Evolutionary conservation across 2,329 filamentous ascomycete species (phyloP).

Genomic region (Canariomyces notabilis): DNA sequence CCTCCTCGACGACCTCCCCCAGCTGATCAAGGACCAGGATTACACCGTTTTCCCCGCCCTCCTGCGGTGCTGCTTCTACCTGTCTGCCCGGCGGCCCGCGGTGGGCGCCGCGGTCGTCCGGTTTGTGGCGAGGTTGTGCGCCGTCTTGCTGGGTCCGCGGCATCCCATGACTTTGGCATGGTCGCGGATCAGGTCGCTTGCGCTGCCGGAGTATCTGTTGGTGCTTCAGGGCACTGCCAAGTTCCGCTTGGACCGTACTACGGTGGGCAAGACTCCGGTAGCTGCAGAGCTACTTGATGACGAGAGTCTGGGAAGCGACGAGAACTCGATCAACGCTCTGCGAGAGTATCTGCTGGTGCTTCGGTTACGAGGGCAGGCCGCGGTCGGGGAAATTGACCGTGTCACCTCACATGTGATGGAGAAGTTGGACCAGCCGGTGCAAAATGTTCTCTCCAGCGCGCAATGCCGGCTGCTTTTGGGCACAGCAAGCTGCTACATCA

Average conservation of each 20-base stretch:
- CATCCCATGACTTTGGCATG: constrained; percentile 19
- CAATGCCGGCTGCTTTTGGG: constrained; percentile 17
- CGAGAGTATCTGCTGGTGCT: constrained; percentile 17
- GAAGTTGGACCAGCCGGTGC: not conserved
- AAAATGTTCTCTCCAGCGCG: not conserved
- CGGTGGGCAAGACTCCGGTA: no score
- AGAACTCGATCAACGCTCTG: constrained; percentile 11
- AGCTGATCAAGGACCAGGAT: constrained; percentile 24
- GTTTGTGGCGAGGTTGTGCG: constrained; percentile 16
- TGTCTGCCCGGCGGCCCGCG: constrained; percentile 8
- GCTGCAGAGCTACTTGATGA: no score
- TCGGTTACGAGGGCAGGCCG: constrained; percentile 4
- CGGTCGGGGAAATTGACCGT: constrained; percentile 13
- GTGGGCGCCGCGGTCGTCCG: constrained; percentile 10
- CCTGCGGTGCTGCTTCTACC: constrained; percentile 17
- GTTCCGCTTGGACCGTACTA: constrained; percentile 17
- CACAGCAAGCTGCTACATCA: constrained; percentile 12
- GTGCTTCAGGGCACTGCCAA: constrained; percentile 13
- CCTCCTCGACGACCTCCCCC: constrained; percentile 23
- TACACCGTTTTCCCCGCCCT: constrained; percentile 19
- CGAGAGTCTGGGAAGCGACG: constrained; percentile 2
- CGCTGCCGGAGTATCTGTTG: constrained; percentile 5
- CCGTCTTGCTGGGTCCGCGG: constrained; percentile 9
- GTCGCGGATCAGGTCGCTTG: constrained; percentile 10
- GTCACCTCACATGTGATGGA: constrained; percentile 3